A percentile compares a stretch with the other conserved stretches of the same genome.
Conservation (phyloP, 257 asterid species). For the Petunia axillaris region DNA sequence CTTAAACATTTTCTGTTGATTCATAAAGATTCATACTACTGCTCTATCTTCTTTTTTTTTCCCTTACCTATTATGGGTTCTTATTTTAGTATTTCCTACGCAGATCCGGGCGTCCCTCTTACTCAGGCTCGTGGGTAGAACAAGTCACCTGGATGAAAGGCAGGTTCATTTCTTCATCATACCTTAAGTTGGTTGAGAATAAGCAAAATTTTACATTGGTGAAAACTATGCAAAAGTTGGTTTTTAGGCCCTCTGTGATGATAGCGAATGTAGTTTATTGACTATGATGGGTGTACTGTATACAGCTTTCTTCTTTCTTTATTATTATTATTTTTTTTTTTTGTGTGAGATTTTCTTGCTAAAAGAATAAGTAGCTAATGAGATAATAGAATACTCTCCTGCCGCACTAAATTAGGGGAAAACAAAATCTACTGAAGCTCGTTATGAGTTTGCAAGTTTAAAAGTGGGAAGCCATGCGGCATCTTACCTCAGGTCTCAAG, state of each 20-base stretch:
- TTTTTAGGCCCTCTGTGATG: constrained; percentile 5
- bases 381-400: neutral
- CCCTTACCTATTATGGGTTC: neutral
- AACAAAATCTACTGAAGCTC: constrained; percentile 9
- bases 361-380: neutral
- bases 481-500: neutral
- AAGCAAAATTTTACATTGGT: constrained; percentile 4
- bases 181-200: constrained; percentile 17
- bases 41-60: constrained; percentile 4
- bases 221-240: neutral
- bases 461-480: constrained; percentile 22
- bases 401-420: constrained; percentile 2
- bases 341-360: neutral
- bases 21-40: constrained; percentile 6
- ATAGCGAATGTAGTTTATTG: neutral
- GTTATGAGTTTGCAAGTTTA: neutral
- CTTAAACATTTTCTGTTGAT: constrained; percentile 12
- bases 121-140: constrained; percentile 82
- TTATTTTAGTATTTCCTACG: constrained; percentile 24
- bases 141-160: constrained; percentile 97
- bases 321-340: neutral
- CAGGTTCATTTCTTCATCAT: constrained; percentile 49
- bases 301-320: neutral
- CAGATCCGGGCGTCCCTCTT: constrained; percentile 87
- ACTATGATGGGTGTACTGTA: neutral